Conservation (phyloP, 140 eudicot species). For the Flaveria floridana region DNA sequence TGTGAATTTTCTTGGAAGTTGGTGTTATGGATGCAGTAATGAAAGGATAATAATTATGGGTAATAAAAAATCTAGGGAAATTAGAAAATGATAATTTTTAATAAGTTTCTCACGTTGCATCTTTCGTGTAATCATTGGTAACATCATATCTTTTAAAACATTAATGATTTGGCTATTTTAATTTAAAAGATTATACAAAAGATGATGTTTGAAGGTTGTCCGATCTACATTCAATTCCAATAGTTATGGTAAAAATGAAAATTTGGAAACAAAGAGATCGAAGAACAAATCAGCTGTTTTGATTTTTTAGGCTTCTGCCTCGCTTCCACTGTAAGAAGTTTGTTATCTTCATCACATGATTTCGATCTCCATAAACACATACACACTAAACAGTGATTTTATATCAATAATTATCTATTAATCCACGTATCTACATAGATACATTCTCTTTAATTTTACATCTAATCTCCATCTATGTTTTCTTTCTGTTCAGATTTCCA, state of each 20-base stretch:
- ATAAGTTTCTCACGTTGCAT: not conserved
- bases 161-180: not conserved
- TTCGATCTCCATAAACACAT: not conserved
- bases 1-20: not conserved
- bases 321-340: constrained; percentile 22
- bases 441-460: constrained; percentile 4
- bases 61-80: too few relatives aligned
- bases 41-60: too few relatives aligned
- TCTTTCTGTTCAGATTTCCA: constrained; percentile 17
- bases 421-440: not conserved
- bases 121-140: not conserved
- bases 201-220: not conserved
- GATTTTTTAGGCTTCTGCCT: constrained; percentile 23
- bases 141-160: not conserved
- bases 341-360: constrained; percentile 12
- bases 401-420: not conserved
- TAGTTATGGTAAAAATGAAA: not conserved
- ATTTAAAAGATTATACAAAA: not conserved
- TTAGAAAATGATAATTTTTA: too few relatives aligned
- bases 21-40: too few relatives aligned
- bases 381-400: constrained; percentile 5
- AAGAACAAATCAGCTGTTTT: constrained; percentile 19
- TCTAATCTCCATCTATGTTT: constrained; percentile 17
- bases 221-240: not conserved
- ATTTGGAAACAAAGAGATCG: not conserved